Evolutionary conservation across 108 stramenopile species (phyloP).

Genomic region (Skeletonema potamos): DNA sequence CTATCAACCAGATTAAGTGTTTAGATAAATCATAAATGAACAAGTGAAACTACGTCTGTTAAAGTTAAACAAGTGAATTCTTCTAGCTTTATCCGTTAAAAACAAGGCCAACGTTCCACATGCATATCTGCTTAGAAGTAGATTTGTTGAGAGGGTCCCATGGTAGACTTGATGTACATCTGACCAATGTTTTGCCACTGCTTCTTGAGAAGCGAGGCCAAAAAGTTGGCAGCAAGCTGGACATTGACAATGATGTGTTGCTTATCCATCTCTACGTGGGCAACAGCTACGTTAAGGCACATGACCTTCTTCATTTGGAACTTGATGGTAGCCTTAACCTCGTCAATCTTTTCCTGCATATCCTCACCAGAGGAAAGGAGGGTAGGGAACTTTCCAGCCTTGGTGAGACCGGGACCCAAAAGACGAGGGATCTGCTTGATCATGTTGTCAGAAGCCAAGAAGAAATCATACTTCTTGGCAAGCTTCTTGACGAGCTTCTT

Average conservation of each 20-base stretch:
- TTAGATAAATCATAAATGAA: not conserved
- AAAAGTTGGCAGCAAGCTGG: conserved; percentile 98
- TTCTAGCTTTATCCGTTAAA: conserved; percentile 13
- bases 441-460: conserved; percentile 98
- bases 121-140: conserved; percentile 88
- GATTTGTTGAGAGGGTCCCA: conserved; percentile 98
- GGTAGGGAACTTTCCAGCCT: conserved; percentile 99
- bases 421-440: conserved; percentile 99
- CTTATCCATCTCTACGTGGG: conserved; percentile 89
- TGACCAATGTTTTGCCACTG: conserved; percentile 99
- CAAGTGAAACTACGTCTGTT: not conserved
- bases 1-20: no score
- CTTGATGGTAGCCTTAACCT: conserved; percentile 99
- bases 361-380: conserved; percentile 88
- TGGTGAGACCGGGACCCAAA: conserved; percentile 98
- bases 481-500: conserved; percentile 99
- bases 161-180: conserved; percentile 98
- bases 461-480: conserved; percentile 99
- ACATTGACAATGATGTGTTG: conserved; percentile 96
- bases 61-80: not conserved
- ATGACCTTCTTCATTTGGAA: conserved; percentile 99
- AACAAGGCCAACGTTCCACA: conserved; percentile 1
- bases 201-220: conserved; percentile 99
- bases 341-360: conserved; percentile 99
- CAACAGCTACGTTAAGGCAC: conserved; percentile 99